Conservation (phyloP, 2,329 filamentous ascomycete genomes). For the Aspergillus sojae region DNA sequence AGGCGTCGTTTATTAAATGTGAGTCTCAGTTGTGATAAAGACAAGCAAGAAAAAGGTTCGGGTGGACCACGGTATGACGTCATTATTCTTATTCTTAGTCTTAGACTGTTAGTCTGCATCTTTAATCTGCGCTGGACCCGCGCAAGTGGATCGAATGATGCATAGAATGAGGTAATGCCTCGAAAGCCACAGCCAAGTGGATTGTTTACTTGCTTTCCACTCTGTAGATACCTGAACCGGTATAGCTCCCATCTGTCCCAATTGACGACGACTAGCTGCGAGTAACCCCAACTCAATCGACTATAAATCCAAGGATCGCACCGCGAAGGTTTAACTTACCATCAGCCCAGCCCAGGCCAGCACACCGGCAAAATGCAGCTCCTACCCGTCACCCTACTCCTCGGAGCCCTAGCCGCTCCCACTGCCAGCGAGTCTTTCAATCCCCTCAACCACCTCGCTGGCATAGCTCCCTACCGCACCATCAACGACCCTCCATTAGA, state of each 20-base stretch:
- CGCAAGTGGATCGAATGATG: neutral
- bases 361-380: neutral
- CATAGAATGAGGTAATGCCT: neutral
- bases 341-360: neutral
- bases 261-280: neutral
- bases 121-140: too few relatives aligned
- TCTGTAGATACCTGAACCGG: too few relatives aligned
- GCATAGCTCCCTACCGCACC: conserved; percentile 62
- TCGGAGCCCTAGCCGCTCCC: neutral
- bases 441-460: conserved; percentile 57
- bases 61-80: neutral
- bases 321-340: neutral
- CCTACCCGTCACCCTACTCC: neutral
- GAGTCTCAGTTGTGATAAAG: too few relatives aligned
- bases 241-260: too few relatives aligned
- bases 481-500: conserved; percentile 53
- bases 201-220: neutral
- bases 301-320: neutral
- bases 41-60: neutral
- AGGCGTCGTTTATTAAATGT: too few relatives aligned
- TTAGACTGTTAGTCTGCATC: too few relatives aligned
- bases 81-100: neutral
- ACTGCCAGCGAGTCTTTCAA: conserved; percentile 44
- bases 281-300: neutral
- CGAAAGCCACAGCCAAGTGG: neutral